Evolutionary conservation across 306 rosid genomes (phyloP).

Genomic region (Pyrus bretschneideri): DNA sequence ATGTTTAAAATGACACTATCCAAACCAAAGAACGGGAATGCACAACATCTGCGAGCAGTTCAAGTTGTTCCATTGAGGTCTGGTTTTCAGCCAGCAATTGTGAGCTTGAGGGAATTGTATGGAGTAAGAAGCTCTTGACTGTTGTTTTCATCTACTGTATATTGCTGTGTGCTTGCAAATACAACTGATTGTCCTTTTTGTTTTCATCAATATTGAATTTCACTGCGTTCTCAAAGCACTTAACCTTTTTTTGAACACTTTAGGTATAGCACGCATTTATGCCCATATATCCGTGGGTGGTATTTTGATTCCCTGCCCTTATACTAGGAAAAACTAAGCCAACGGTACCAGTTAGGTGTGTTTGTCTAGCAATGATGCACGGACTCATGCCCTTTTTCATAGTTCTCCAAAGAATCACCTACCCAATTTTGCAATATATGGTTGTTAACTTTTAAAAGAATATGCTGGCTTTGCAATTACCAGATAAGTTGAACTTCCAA

Average conservation of each 20-base stretch:
- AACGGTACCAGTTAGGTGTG: background rate
- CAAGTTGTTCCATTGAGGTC: constrained; percentile 47
- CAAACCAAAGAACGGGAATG: constrained; percentile 49
- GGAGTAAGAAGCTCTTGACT: constrained; percentile 19
- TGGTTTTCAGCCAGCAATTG: constrained; percentile 48
- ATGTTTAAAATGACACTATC: constrained; percentile 48
- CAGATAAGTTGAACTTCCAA: background rate
- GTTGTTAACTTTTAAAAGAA: background rate
- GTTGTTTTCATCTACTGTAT: background rate
- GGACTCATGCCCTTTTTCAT: background rate
- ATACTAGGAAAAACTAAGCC: background rate
- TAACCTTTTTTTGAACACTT: background rate
- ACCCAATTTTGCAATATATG: background rate
- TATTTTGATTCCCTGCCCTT: background rate
- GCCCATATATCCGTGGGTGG: background rate
- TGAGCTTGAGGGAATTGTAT: constrained; percentile 40
- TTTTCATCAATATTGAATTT: background rate
- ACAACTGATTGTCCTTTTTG: background rate
- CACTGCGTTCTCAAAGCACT: background rate
- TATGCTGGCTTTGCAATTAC: background rate
- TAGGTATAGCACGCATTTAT: background rate
- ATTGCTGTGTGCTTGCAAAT: background rate
- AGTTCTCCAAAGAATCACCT: background rate
- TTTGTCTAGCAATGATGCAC: background rate
- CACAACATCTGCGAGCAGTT: constrained; percentile 36